A percentile compares a stretch with the other conserved stretches of the same genome.
Conservation (phyloP, 768 basidiomycete genomes). For the Xerocomellus chrysenteron region DNA sequence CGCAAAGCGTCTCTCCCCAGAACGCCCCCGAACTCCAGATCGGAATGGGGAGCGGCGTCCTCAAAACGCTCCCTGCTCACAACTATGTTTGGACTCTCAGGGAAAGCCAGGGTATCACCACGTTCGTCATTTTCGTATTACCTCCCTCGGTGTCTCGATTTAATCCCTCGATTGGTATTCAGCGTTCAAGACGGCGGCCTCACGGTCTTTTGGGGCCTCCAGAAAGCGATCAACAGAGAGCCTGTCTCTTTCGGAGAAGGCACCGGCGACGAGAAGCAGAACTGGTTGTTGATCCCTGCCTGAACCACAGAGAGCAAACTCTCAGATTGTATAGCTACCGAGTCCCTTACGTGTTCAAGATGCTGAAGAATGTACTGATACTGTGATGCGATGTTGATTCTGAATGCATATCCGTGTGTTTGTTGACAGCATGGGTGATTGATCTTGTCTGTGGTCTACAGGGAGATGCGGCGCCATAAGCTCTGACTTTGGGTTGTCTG, state of each 20-base stretch:
- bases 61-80: background rate
- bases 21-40: background rate
- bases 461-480: too few relatives aligned
- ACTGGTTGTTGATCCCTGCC: background rate
- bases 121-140: background rate
- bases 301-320: too few relatives aligned
- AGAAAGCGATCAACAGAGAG: background rate
- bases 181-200: background rate
- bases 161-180: background rate
- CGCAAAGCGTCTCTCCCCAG: background rate
- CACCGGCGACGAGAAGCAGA: background rate
- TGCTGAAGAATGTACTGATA: background rate
- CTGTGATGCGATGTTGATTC: background rate
- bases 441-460: too few relatives aligned
- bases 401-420: background rate
- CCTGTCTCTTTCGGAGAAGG: background rate
- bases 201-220: background rate
- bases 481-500: too few relatives aligned
- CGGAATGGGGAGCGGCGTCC: background rate
- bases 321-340: background rate
- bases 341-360: background rate
- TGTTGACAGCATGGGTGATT: too few relatives aligned
- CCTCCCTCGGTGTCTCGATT: background rate
- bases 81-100: background rate
- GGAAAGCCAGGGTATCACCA: background rate